Base-by-base conservation (phyloP, 257 asterid species). In the Ophiorrhiza pumila region DNA sequence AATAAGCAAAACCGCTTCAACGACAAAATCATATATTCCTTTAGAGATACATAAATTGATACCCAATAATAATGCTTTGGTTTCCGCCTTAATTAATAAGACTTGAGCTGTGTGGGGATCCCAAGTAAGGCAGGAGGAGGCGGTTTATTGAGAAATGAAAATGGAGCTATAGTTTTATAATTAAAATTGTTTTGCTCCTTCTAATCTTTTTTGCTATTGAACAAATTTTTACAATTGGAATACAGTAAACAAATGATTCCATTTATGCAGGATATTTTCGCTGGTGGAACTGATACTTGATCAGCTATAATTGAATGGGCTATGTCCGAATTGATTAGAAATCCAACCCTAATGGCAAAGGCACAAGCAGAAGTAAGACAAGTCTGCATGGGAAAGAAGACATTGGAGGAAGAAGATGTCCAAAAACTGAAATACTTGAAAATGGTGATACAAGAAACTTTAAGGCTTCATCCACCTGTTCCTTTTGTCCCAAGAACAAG, bases 271-370 rank as follows among this genome's bases (percentile, higher is more conserved):
- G 63, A 57, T 8, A 57, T 57, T 34, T 57, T 57, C 63, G 11
- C 63, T 0, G 63, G 25, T 5, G 52, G 69, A 62, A 62, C 59
- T 31, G 72, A 68, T 6, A 68, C 72, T 17, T 23, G 59, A 46
- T 68, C 72, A 9, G 17, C 61, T 20, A 23, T 27, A 8, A 34
- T 9, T 17, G 73, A 46, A 22, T 68, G 62, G 73, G 73, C 73
- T 29, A 47, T 68, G 61, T 31, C 61, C 0, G 73, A 68, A 50
- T 37, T 68, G 59, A 34, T 68, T n/a, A 68, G 5, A n/a, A 41
- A 68, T 23, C 73, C 73, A 0, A 27, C 18, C 4, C 45, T 68
- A 4, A 49, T 68, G 73, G 42, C 55, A 18, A 47, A 37, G 14
- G 61, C 62, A 50, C 73, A 68, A 15, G 31, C 42, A 5, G 73